Conservation (phyloP, 306 rosid genomes). For the Sophora flavescens region DNA sequence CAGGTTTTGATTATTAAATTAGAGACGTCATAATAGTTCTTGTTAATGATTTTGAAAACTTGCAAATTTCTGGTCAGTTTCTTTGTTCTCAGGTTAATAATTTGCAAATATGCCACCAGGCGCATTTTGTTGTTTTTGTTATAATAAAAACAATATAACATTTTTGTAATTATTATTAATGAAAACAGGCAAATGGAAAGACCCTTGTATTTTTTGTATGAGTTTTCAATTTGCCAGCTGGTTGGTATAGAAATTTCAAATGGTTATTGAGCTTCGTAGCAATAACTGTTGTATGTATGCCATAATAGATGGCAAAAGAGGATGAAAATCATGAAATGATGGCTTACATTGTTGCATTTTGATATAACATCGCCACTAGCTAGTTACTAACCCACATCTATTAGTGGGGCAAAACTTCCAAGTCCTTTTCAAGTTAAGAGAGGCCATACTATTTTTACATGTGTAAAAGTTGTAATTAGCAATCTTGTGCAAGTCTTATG, state of each 20-base stretch:
- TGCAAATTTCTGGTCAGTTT: too few species aligned
- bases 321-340: not conserved
- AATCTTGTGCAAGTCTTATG: slow-evolving; percentile 13
- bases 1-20: not conserved
- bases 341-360: not conserved
- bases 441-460: not conserved
- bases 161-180: too few species aligned
- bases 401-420: not conserved
- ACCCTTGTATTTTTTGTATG: not conserved
- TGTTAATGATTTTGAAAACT: not conserved
- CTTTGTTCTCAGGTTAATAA: too few species aligned
- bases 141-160: too few species aligned
- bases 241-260: not conserved
- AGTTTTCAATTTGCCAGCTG: not conserved
- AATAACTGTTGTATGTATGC: not conserved
- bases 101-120: too few species aligned
- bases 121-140: too few species aligned
- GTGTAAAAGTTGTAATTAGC: not conserved
- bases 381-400: not conserved
- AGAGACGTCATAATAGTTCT: not conserved
- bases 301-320: not conserved
- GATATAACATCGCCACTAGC: not conserved
- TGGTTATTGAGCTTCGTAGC: slow-evolving; percentile 6
- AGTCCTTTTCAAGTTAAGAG: not conserved
- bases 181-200: too few species aligned